These are phyloP conservation scores for Mollisia scopiformis DNA, from an alignment of 2,329 filamentous ascomycete species.

Conservation along the genomic window DNA sequence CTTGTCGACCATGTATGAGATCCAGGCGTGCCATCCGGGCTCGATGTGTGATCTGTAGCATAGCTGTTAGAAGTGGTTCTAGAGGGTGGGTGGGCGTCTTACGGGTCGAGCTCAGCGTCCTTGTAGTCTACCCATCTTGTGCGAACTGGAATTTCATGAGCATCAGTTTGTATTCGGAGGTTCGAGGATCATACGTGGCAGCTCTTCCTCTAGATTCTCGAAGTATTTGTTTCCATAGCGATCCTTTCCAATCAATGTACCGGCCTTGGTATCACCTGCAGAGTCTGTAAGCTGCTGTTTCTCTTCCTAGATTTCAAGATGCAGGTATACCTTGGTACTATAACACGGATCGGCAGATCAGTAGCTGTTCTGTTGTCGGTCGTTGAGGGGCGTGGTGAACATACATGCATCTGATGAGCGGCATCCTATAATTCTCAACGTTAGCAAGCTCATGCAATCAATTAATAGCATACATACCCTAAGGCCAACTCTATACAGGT, in stretches of 20 bases:
- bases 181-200: constrained; percentile 69
- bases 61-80: constrained; percentile 11
- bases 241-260: constrained; percentile 82
- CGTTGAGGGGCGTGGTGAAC: constrained; percentile 42
- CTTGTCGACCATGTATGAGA: constrained; percentile 90
- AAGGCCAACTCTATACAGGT: constrained; percentile 84
- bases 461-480: constrained; percentile 62
- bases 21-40: constrained; percentile 98
- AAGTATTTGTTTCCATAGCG: constrained; percentile 97
- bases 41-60: constrained; percentile 74
- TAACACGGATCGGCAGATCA: constrained; percentile 20
- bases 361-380: constrained; percentile 22
- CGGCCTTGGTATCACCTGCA: constrained; percentile 93
- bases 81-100: constrained; percentile 38
- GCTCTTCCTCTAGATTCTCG: constrained; percentile 88
- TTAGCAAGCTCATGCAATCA: constrained; percentile 39
- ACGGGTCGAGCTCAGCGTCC: constrained; percentile 81
- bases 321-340: constrained; percentile 35
- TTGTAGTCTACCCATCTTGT: constrained; percentile 99
- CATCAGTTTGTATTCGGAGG: background rate
- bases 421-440: constrained; percentile 65
- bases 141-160: constrained; percentile 62
- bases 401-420: constrained; percentile 90
- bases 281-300: constrained; percentile 19
- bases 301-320: background rate